Percentiles rank a stretch among this genome's conserved stretches.
Evolutionary conservation across 1,284 basidiomycete genomes (phyloP).

Genomic region (Leccinum solheimii): DNA sequence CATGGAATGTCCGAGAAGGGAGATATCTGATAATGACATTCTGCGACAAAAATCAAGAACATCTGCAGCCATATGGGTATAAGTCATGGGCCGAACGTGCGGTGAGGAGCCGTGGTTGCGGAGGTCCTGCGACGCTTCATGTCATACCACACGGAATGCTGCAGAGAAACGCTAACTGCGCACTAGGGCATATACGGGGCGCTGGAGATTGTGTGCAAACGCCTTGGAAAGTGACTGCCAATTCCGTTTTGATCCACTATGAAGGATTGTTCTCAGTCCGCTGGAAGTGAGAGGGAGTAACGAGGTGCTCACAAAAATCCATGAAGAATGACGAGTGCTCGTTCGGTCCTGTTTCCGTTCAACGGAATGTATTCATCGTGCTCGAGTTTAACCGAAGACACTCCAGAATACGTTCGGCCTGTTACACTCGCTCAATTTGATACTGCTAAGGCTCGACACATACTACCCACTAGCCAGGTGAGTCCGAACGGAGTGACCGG

Average conservation of each 20-base stretch:
- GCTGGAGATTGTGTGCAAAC: constrained; percentile 54
- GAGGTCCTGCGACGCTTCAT: constrained; percentile 57
- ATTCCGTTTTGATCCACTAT: constrained; percentile 78
- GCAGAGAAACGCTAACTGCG: constrained; percentile 20
- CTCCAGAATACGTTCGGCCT: constrained; percentile 27
- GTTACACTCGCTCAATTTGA: constrained; percentile 12
- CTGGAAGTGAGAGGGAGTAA: background rate
- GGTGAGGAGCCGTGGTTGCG: constrained; percentile 84
- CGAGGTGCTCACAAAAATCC: constrained; percentile 56
- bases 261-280: constrained; percentile 1
- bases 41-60: constrained; percentile 59
- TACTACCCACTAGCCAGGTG: constrained; percentile 11
- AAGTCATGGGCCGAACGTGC: constrained; percentile 69
- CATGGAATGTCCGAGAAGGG: constrained; percentile 86
- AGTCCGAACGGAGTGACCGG: background rate
- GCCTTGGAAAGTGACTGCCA: constrained; percentile 73
- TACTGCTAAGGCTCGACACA: background rate
- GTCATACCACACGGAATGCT: constrained; percentile 1
- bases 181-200: constrained; percentile 75
- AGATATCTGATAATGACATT: constrained; percentile 57
- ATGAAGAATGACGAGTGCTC: constrained; percentile 63
- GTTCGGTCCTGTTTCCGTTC: constrained; percentile 41
- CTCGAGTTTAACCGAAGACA: constrained; percentile 41
- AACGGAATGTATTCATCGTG: constrained; percentile 45
- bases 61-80: constrained; percentile 71